Conservation (phyloP, 208 protist species). For the Naegleria gruberi region DNA sequence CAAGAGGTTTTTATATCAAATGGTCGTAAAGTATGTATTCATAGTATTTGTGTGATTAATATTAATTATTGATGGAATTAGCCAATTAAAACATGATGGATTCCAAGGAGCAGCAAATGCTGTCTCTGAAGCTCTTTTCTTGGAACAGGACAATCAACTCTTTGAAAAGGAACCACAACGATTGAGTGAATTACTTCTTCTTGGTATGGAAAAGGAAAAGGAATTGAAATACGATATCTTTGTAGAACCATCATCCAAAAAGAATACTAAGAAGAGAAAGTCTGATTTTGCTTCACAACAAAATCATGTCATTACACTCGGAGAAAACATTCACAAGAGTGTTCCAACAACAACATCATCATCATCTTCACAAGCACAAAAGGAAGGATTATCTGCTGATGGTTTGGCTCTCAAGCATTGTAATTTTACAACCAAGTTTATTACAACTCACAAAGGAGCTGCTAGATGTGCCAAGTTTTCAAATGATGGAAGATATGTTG, state of each 20-base stretch:
- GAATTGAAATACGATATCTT: background rate
- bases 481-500: conserved; percentile 38
- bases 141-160: background rate
- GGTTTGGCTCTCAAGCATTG: background rate
- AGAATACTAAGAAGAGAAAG: background rate
- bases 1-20: background rate
- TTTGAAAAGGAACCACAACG: background rate
- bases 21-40: background rate
- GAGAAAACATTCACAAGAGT: background rate
- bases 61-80: background rate
- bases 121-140: background rate
- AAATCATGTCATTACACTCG: background rate
- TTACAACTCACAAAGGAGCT: conserved; percentile 50
- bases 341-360: background rate
- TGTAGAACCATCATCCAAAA: background rate
- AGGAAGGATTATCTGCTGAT: background rate
- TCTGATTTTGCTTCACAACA: background rate
- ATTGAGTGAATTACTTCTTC: background rate
- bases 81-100: conserved; percentile 2
- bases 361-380: background rate
- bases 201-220: background rate
- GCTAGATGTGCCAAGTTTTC: conserved; percentile 42
- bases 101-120: background rate
- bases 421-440: conserved; percentile 37
- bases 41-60: background rate